Evolutionary conservation across 2,329 filamentous ascomycete species (phyloP).

Genomic region (Kalmusia sp.): DNA sequence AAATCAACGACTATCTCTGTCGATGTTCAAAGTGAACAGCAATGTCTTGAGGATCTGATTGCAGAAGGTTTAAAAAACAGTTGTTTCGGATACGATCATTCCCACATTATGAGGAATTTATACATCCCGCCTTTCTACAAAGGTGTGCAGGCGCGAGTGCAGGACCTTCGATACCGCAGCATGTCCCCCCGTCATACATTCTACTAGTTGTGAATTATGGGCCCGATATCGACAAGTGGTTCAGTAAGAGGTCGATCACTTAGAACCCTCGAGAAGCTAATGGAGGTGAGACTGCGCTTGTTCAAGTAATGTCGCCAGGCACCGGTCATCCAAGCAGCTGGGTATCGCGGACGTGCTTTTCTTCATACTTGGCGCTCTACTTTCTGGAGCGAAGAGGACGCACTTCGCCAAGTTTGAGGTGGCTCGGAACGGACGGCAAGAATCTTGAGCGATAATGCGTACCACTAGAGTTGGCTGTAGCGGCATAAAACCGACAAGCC

Average conservation of each 20-base stretch:
- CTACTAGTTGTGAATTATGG: too few species aligned
- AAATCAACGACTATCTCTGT: not conserved
- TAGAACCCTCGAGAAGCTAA: not conserved
- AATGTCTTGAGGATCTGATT: too few species aligned
- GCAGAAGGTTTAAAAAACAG: too few species aligned
- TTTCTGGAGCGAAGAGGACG: not conserved
- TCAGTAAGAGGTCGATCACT: not conserved
- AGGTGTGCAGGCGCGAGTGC: too few species aligned
- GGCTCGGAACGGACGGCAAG: not conserved
- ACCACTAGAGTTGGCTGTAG: not conserved
- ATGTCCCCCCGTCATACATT: too few species aligned
- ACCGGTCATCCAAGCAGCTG: not conserved
- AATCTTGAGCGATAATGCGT: not conserved
- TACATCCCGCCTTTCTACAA: too few species aligned
- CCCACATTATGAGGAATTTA: too few species aligned
- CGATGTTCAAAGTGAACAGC: too few species aligned
- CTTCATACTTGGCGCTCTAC: not conserved
- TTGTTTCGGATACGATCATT: too few species aligned
- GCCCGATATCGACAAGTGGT: not conserved
- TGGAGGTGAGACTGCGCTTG: not conserved
- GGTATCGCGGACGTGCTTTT: not conserved
- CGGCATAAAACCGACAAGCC: too few species aligned
- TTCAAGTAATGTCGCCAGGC: not conserved
- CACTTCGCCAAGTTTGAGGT: not conserved
- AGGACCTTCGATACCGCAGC: too few species aligned